Conservation (phyloP, 2,329 filamentous ascomycete species). For the Amphichorda felina region DNA sequence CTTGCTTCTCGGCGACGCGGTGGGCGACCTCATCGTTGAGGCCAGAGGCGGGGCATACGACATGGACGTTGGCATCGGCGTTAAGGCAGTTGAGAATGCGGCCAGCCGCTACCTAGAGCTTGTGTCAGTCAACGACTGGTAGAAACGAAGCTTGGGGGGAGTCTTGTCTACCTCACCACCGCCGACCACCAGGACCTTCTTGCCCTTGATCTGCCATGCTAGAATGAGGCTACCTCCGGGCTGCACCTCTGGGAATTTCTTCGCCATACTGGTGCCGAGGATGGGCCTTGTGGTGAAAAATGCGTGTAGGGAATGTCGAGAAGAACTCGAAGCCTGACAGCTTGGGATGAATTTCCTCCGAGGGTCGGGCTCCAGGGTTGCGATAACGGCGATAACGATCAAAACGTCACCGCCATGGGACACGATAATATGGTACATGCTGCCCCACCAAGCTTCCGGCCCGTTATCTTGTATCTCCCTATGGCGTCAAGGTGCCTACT, state of each 20-base stretch:
- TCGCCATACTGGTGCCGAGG: conserved; percentile 14
- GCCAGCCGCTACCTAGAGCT: conserved; percentile 73
- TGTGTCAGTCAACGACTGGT: neutral
- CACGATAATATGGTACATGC: neutral
- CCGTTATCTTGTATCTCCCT: neutral
- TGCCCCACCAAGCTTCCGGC: neutral
- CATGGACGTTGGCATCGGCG: conserved; percentile 80
- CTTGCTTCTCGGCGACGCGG: conserved; percentile 62
- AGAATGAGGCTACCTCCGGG: conserved; percentile 88
- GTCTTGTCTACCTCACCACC: conserved; percentile 71
- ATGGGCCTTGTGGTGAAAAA: neutral
- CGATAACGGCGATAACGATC: too few species aligned
- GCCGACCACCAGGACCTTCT: conserved; percentile 82
- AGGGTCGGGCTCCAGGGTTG: too few species aligned
- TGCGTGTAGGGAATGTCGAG: neutral
- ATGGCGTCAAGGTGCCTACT: neutral
- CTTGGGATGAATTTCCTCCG: too few species aligned
- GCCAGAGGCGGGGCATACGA: conserved; percentile 68
- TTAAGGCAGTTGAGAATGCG: conserved; percentile 91
- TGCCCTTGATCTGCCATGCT: conserved; percentile 89
- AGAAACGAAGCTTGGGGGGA: neutral
- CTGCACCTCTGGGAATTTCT: conserved; percentile 66
- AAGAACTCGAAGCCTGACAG: too few species aligned
- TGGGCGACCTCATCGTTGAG: conserved; percentile 82
- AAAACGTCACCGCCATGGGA: conserved; percentile 1